These are phyloP conservation scores for Thelonectria rubi DNA, from an alignment of 2,329 filamentous ascomycete species.

Conservation along the genomic window DNA sequence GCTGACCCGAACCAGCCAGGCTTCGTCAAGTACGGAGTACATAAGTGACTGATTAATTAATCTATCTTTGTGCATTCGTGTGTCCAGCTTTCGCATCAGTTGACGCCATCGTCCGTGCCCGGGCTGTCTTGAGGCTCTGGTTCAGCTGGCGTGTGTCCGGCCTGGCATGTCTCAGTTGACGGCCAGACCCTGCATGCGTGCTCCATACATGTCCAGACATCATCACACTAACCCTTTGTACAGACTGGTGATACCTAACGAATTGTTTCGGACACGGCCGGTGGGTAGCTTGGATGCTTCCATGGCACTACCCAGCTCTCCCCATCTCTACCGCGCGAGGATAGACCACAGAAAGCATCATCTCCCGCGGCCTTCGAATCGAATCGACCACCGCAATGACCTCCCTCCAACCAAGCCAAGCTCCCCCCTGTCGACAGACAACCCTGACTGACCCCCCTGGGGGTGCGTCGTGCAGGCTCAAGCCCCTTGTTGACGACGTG, in stretches of 20 bases:
- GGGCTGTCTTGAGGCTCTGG: constrained; percentile 7
- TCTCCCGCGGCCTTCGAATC: background rate
- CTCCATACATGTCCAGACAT: background rate
- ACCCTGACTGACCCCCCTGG: constrained; percentile 18
- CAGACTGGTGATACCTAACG: background rate
- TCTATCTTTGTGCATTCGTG: constrained; percentile 10
- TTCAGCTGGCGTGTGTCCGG: background rate
- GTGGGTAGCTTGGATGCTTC: background rate
- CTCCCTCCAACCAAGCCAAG: background rate
- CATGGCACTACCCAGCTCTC: too few relatives aligned
- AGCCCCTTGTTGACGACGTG: constrained; percentile 1
- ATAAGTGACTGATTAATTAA: too few relatives aligned
- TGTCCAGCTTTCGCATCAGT: constrained; percentile 7
- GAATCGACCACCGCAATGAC: constrained; percentile 10
- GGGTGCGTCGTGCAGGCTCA: constrained; percentile 6
- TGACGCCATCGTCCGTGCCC: constrained; percentile 7
- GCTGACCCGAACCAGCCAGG: background rate
- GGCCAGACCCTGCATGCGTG: constrained; percentile 6
- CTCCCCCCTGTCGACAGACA: constrained; percentile 18
- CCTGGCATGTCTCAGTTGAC: background rate
- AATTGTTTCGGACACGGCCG: constrained; percentile 19
- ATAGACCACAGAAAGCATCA: background rate
- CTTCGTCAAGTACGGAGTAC: too few relatives aligned
- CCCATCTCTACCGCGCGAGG: too few relatives aligned
- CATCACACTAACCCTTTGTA: background rate